Evolutionary conservation across 164 flowering plant species (phyloP), one percentile per base, ranked within the genome.

Genomic region (Stephania japonica): DNA sequence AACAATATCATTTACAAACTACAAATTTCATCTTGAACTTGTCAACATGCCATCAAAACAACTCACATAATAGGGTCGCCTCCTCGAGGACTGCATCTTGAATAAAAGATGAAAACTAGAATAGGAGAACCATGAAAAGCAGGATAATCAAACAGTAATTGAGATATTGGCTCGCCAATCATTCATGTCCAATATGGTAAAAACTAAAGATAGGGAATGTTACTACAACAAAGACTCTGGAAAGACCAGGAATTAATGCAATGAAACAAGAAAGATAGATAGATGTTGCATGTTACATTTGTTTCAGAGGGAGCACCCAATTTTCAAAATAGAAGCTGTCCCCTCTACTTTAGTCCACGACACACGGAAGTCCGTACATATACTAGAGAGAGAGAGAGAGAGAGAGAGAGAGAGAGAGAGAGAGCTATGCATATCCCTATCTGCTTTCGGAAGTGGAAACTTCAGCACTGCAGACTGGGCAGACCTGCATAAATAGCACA

Each of bases 391-490:
- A 0, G 38, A 32, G 32, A 27, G 32, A 27, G 32, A 3, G 32
- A 27, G 32, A 27, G 38, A 32, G 38, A 32, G 3, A 32, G 4
- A 32, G 38, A 32, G 38, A 32, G 38, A 4, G 38, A 32, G 38
- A 0, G 38, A 47, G 53, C 53, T 47, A 4, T 42, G 23, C 59
- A 68, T 43, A 25, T 59, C 50, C 26, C 74, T 73, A 74, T 26
- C 77, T 67, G 32, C 42, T 75, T 56, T 65, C 69, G 23, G 79
- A 76, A 53, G 79, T 72, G 8, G 81, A 76, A 59, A 81, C 83
- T 50, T 81, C 83, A 7, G 78, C 70, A 44, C 79, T 81, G 81
- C 83, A 81, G 27, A 81, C 83, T 9, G 83, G 83, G 23, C 83
- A 81, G 27, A 78, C 83, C 83, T 81, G 76, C 83, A 72, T 43